Base-by-base conservation (phyloP, 495 filamentous ascomycete genomes). In the Cercophora samala region DNA sequence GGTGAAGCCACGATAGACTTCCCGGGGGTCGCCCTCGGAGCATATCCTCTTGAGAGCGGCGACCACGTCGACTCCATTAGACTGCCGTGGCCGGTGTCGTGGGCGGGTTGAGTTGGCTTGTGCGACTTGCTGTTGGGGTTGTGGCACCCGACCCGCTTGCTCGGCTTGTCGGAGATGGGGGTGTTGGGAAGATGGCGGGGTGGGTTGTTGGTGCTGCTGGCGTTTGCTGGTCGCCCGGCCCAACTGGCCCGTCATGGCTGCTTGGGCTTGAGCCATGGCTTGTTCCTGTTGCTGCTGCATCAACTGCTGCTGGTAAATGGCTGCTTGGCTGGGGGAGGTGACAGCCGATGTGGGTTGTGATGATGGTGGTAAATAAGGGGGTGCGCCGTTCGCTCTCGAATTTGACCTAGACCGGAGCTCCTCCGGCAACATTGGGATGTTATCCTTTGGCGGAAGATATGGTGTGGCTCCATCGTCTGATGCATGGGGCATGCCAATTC, bases 11-110 rank as follows among this genome's bases (percentile, higher is more conserved):
- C 90, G 86, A 74, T 97, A 99, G 65, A 92, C 86, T 65, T 89
- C 88, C 55, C 91, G 90, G 0, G 95, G 95, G 74, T 99, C 95
- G 23, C 88, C 92, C 60, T 89, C 86, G 51, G 90, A 91, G 75
- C 96, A 98, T 67, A 99, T 98, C 23, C 88, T 87, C 73, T 93
- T 89, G 62, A 99, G 81, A 15, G 90, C 85, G 6, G 87, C 85
- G 24, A 96, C 87, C 55, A 99, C 91, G 75, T 99, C 95, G 69
- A 93, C 85, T 32, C 84, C 84, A 70, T 77, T 82, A 69, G 79
- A 92, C 75, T 93, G 90, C 29, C 91, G 87, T 56, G 87, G 82
- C 22, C 91, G 86, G 70, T 95, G 90, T 26, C 92, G 87, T 5
- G 92, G 89, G 42, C 93, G 83, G 29, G 92, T 58, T 17, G 26